phyloP scores from a whole-genome alignment of 371 early-diverging fungal species.

The Catenaria anguillulae region DNA sequence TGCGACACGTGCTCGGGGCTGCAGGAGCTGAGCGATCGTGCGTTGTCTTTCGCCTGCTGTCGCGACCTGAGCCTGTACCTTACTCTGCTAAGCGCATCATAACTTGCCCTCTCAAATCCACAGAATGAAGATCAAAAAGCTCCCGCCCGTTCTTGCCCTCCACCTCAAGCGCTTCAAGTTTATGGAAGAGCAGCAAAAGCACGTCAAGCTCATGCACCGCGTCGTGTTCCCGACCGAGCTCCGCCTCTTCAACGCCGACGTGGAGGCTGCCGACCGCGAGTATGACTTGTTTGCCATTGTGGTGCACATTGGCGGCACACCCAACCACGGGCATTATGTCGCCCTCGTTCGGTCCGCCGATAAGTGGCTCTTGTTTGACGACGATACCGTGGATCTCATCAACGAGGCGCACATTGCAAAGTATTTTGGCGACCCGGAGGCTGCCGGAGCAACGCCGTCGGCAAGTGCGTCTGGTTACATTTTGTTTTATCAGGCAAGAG shows the following conservation, averaged over 20 bases:
- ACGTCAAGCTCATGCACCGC: constrained; percentile 83
- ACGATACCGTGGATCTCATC: constrained; percentile 60
- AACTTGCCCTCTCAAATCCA: neutral
- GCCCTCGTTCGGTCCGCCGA: constrained; percentile 69
- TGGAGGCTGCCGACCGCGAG: constrained; percentile 66
- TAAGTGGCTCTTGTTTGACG: constrained; percentile 89
- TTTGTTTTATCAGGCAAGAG: constrained; percentile 52
- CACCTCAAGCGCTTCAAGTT: constrained; percentile 95
- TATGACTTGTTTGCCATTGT: constrained; percentile 80
- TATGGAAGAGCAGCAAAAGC: constrained; percentile 73
- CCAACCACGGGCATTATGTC: constrained; percentile 93
- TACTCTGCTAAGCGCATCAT: too few relatives aligned
- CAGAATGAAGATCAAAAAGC: constrained; percentile 84
- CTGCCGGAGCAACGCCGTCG: constrained; percentile 31
- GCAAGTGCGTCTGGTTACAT: constrained; percentile 44
- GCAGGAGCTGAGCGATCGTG: constrained; percentile 87
- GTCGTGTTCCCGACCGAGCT: constrained; percentile 88
- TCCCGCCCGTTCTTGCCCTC: constrained; percentile 85
- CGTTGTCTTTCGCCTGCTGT: neutral
- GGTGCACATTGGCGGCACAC: constrained; percentile 90
- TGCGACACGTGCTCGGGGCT: constrained; percentile 86
- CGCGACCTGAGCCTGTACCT: too few relatives aligned
- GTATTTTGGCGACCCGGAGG: constrained; percentile 68
- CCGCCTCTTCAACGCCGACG: constrained; percentile 68
- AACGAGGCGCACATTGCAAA: constrained; percentile 63